These are phyloP conservation scores for Lonicera japonica DNA, from an alignment of 129 eudicot genomes.

Conservation along the genomic window DNA sequence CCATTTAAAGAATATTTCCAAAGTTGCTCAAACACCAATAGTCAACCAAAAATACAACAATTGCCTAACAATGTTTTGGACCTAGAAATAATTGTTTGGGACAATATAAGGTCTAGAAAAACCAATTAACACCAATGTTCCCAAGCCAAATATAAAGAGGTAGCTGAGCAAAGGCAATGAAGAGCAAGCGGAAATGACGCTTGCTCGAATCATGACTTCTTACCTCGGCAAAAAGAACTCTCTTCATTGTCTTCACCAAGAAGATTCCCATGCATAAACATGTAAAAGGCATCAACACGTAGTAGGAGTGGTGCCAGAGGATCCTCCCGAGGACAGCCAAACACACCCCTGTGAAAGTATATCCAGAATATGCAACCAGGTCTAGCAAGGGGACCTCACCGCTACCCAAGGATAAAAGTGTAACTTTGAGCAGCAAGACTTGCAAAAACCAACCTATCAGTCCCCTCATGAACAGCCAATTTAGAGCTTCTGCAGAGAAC, in stretches of 20 bases:
- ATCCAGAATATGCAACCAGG: constrained; percentile 54
- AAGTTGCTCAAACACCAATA: too few relatives aligned
- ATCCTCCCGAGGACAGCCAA: constrained; percentile 38
- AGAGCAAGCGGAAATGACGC: constrained; percentile 48
- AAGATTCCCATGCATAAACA: constrained; percentile 56
- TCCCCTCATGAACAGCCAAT: constrained; percentile 46
- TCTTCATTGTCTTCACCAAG: constrained; percentile 65
- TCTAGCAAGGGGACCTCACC: constrained; percentile 55
- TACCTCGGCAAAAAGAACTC: constrained; percentile 59
- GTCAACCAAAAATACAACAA: not conserved
- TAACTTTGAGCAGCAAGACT: constrained; percentile 38
- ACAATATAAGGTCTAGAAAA: constrained; percentile 17
- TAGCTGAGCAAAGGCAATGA: constrained; percentile 59
- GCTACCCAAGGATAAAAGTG: constrained; percentile 45
- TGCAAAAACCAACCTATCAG: constrained; percentile 48
- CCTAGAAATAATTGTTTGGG: not conserved
- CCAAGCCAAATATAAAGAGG: constrained; percentile 68
- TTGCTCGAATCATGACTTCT: constrained; percentile 53
- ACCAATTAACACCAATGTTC: constrained; percentile 47
- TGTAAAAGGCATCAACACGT: constrained; percentile 49
- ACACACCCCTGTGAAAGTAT: constrained; percentile 43
- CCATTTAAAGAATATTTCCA: too few relatives aligned
- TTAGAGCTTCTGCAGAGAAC: constrained; percentile 49
- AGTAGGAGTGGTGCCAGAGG: constrained; percentile 42
- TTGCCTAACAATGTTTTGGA: not conserved